phyloP scores from a whole-genome alignment of 2,329 filamentous ascomycete genomes.

The Blumeria graminis region DNA sequence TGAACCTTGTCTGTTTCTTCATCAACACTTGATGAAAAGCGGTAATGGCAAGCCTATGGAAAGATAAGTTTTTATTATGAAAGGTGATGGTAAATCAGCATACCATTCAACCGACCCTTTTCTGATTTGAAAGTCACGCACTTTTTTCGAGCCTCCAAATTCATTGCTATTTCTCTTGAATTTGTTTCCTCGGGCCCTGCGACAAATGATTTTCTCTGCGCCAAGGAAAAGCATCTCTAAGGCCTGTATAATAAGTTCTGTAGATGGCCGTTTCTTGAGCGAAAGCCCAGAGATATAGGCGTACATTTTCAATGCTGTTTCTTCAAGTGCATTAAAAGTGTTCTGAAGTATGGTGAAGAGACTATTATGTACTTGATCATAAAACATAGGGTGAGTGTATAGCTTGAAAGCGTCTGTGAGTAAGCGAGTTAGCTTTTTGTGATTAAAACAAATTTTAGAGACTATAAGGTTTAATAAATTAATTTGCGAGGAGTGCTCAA shows the following conservation, averaged over 20 bases:
- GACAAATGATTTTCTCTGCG: slow-evolving; percentile 11
- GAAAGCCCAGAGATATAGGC: slow-evolving; percentile 36
- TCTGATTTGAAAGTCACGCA: not conserved
- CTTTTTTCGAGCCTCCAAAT: slow-evolving; percentile 12
- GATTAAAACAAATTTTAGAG: not conserved
- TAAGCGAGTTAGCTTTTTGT: not conserved
- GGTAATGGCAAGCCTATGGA: slow-evolving; percentile 31
- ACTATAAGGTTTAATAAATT: not conserved
- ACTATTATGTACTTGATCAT: slow-evolving; percentile 59
- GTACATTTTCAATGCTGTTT: slow-evolving; percentile 56
- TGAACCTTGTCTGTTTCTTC: slow-evolving; percentile 47
- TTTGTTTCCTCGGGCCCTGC: slow-evolving; percentile 7
- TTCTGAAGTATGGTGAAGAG: slow-evolving; percentile 44
- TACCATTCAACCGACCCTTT: not conserved
- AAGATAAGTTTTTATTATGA: not conserved
- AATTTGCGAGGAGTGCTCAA: not conserved
- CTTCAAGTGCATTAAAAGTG: slow-evolving; percentile 47
- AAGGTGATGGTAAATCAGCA: not conserved
- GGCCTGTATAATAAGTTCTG: slow-evolving; percentile 24
- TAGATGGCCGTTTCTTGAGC: slow-evolving; percentile 27
- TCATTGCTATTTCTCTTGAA: slow-evolving; percentile 6
- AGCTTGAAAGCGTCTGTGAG: slow-evolving; percentile 45
- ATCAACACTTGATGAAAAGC: slow-evolving; percentile 47
- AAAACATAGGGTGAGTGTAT: slow-evolving; percentile 64
- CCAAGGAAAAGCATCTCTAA: slow-evolving; percentile 8